Evolutionary conservation across 179 eudicot species (phyloP).

Genomic region (Spinacia oleracea): DNA sequence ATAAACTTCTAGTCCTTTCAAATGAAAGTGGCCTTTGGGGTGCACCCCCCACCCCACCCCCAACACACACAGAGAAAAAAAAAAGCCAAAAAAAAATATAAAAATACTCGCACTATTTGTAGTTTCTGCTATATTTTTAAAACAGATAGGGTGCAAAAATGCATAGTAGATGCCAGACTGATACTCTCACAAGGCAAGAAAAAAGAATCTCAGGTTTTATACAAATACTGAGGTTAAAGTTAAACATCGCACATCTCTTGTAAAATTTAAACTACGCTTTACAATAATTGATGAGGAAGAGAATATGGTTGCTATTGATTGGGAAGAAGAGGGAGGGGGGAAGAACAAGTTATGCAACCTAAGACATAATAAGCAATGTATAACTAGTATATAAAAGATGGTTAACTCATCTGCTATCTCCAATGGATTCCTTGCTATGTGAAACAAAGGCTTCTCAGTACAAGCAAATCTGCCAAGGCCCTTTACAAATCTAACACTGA

Average conservation of each 20-base stretch:
- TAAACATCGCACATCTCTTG: background rate
- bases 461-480: background rate
- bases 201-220: background rate
- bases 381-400: slow-evolving; percentile 14
- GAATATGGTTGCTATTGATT: background rate
- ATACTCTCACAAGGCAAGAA: background rate
- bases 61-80: no score
- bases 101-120: background rate
- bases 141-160: background rate
- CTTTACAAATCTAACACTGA: background rate
- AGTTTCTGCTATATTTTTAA: background rate
- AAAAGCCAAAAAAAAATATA: no score
- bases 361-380: slow-evolving; percentile 1
- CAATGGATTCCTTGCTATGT: slow-evolving; percentile 17
- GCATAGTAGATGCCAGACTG: background rate
- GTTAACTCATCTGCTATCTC: slow-evolving; percentile 16
- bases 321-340: background rate
- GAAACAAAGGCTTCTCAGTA: slow-evolving; percentile 12
- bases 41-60: background rate
- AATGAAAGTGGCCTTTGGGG: background rate
- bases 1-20: background rate
- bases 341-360: background rate
- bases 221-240: background rate
- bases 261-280: slow-evolving; percentile 7
- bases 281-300: slow-evolving; percentile 1